A percentile compares a stretch with the other conserved stretches of the same genome.
Conservation (phyloP, 164 flowering plant genomes). For the Piper betle region DNA sequence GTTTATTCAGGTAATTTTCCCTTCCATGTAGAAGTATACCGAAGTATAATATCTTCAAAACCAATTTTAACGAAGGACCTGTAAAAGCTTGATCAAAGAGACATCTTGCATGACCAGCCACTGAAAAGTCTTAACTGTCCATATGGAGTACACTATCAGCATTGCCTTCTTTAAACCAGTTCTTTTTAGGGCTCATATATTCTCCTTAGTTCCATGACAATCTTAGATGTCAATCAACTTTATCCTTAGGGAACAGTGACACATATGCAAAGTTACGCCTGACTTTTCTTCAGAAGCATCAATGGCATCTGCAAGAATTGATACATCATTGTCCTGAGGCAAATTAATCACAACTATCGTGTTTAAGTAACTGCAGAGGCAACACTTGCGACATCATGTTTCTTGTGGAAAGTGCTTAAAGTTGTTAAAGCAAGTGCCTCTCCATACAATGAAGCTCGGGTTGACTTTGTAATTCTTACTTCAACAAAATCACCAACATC, state of each 20-base stretch:
- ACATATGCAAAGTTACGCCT: no score
- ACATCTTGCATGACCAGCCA: not conserved
- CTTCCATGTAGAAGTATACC: not conserved
- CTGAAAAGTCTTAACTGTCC: no score
- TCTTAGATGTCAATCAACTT: not conserved
- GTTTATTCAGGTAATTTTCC: not conserved
- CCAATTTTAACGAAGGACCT: not conserved
- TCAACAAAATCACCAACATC: constrained; percentile 80
- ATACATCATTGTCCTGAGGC: no score
- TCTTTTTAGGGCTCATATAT: not conserved
- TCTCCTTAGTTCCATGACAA: not conserved
- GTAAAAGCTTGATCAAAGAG: not conserved
- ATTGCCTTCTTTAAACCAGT: not conserved
- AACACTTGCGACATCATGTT: no score
- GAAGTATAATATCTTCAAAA: not conserved
- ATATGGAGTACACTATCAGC: not conserved
- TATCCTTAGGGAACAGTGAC: not conserved
- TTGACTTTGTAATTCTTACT: constrained; percentile 58
- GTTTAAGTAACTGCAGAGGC: no score
- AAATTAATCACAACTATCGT: no score
- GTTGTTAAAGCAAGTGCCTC: constrained; percentile 63
- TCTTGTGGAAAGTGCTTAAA: no score
- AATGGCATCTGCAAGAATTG: no score
- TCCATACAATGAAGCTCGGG: constrained; percentile 73
- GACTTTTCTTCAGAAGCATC: no score